These are phyloP conservation scores for Neurospora sp. DNA, from an alignment of 2,329 filamentous ascomycete genomes.

Conservation along the genomic window DNA sequence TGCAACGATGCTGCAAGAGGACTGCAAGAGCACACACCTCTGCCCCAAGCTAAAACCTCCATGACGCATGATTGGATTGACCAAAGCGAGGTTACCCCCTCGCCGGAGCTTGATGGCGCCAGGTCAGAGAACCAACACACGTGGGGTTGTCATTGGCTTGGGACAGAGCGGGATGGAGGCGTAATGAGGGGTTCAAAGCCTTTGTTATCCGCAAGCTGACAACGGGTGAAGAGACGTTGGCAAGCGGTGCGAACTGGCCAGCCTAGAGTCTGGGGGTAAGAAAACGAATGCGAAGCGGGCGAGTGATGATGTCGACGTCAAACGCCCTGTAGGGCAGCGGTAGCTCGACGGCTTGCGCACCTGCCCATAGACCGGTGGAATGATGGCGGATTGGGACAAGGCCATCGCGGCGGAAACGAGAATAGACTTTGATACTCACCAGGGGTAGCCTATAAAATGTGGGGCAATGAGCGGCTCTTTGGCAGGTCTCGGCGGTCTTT, in stretches of 20 bases:
- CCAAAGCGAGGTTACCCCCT: neutral
- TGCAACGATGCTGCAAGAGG: neutral
- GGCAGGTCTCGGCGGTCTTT: neutral
- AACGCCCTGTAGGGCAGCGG: neutral
- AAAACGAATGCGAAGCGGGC: neutral
- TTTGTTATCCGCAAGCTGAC: neutral
- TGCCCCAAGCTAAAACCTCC: neutral
- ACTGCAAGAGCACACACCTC: neutral
- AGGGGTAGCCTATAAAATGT: neutral
- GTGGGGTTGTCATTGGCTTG: neutral
- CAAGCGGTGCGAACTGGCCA: neutral
- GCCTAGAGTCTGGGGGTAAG: neutral
- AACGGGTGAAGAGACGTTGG: neutral
- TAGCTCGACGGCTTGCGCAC: neutral
- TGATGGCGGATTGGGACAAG: neutral
- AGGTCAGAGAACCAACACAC: neutral
- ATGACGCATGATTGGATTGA: neutral
- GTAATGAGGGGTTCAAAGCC: neutral
- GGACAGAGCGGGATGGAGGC: neutral
- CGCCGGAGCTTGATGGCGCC: neutral
- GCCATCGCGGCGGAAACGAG: neutral
- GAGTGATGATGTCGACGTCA: neutral
- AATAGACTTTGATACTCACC: neutral
- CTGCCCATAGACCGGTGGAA: neutral
- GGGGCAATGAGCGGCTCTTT: neutral